Evolutionary conservation across 1,284 basidiomycete species (phyloP).

Genomic region (Lentinula novae-zelandiae): DNA sequence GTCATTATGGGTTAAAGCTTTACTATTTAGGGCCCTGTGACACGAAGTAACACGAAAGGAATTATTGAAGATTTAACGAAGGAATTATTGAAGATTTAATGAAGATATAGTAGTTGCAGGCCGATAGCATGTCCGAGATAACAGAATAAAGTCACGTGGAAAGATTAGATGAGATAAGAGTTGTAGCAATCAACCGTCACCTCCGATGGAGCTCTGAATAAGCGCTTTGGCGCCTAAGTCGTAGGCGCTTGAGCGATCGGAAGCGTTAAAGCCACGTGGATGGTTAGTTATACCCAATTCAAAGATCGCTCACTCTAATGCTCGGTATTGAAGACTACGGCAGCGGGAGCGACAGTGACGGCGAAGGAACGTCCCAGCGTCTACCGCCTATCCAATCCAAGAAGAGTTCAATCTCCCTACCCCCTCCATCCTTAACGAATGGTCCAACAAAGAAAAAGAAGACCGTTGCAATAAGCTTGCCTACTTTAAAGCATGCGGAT

Average conservation of each 20-base stretch:
- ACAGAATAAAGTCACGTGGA: too few relatives aligned
- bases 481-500: slow-evolving; percentile 38
- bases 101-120: too few relatives aligned
- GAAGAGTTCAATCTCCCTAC: slow-evolving; percentile 35
- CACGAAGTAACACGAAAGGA: too few relatives aligned
- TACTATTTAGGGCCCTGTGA: too few relatives aligned
- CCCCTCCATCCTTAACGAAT: slow-evolving; percentile 10
- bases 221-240: neutral
- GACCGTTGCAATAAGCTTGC: slow-evolving; percentile 69
- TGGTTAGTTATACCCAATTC: neutral
- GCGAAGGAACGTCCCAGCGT: slow-evolving; percentile 27
- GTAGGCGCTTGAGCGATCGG: neutral
- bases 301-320: slow-evolving; percentile 35
- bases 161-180: too few relatives aligned
- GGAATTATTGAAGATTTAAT: too few relatives aligned
- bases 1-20: too few relatives aligned
- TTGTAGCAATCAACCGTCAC: too few relatives aligned
- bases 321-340: slow-evolving; percentile 73
- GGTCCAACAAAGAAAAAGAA: slow-evolving; percentile 31
- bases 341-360: slow-evolving; percentile 57
- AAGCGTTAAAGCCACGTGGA: too few relatives aligned
- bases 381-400: slow-evolving; percentile 17
- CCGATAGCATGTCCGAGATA: too few relatives aligned
- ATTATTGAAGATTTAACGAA: too few relatives aligned
- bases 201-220: neutral